Conservation (phyloP, 208 protist genomes). For the Zelonia costaricensis region DNA sequence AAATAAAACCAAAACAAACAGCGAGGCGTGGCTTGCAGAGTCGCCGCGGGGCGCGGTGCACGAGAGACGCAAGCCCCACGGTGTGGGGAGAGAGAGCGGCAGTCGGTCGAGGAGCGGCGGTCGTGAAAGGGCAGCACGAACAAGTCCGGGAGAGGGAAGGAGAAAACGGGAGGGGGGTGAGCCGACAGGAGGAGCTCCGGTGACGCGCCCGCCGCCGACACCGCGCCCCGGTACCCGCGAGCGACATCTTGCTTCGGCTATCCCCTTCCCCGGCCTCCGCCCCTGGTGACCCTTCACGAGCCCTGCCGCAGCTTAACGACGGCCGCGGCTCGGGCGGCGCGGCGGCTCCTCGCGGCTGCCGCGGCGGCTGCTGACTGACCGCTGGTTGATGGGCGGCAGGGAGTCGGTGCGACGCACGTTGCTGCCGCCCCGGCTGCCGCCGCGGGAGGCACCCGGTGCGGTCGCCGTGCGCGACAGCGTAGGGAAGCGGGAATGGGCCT, state of each 20-base stretch:
- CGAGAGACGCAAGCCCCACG: no score
- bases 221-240: no score
- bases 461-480: constrained; percentile 51
- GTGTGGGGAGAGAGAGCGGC: no score
- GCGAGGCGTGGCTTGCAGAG: no score
- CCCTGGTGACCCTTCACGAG: neutral
- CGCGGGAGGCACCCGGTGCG: constrained; percentile 41
- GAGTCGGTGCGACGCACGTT: constrained; percentile 55
- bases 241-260: neutral
- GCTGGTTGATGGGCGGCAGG: constrained; percentile 35
- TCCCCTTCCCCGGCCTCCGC: neutral
- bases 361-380: constrained; percentile 42
- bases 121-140: no score
- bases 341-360: constrained; percentile 20
- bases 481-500: constrained; percentile 60
- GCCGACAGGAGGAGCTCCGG: neutral
- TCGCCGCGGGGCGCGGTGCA: no score
- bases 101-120: no score
- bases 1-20: no score
- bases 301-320: constrained; percentile 13
- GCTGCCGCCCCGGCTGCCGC: constrained; percentile 38
- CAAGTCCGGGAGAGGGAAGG: neutral
- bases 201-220: no score
- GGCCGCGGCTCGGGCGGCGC: constrained; percentile 26
- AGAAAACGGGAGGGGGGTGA: neutral